A percentile compares a stretch with the other conserved stretches of the same genome.
phyloP scores from a whole-genome alignment of 306 rosid species.

The Quercus glauca region DNA sequence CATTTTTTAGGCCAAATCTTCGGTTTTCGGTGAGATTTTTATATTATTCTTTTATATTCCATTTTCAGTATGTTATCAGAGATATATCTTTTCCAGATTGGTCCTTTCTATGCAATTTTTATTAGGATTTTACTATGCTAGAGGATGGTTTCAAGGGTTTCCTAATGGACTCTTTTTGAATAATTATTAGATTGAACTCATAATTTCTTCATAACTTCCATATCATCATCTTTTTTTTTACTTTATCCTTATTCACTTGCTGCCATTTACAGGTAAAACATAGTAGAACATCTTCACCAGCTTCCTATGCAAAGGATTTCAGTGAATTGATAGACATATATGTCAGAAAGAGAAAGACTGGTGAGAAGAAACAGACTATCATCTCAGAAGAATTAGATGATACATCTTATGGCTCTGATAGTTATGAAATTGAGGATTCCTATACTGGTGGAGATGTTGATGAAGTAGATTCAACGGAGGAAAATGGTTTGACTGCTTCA shows the following conservation, averaged over 20 bases:
- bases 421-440: slow-evolving; percentile 32
- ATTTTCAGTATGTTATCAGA: neutral
- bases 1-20: slow-evolving; percentile 81
- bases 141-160: neutral
- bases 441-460: slow-evolving; percentile 31
- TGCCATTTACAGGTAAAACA: slow-evolving; percentile 60
- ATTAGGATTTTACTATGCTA: neutral
- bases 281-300: slow-evolving; percentile 63
- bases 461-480: slow-evolving; percentile 32
- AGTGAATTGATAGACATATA: slow-evolving; percentile 50
- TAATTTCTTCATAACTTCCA: neutral
- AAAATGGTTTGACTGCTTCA: slow-evolving; percentile 25
- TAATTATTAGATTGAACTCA: neutral
- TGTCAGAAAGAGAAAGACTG: slow-evolving; percentile 37
- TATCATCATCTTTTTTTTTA: neutral
- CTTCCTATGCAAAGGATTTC: slow-evolving; percentile 73
- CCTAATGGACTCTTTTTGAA: neutral
- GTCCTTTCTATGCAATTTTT: neutral
- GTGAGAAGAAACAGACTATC: slow-evolving; percentile 39
- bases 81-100: neutral
- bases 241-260: neutral
- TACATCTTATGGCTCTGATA: slow-evolving; percentile 33
- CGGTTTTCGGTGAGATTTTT: slow-evolving; percentile 65
- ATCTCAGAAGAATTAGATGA: slow-evolving; percentile 32
- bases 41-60: neutral